Percentiles rank a stretch among this genome's conserved stretches.
Evolutionary conservation across 441 rosid genomes (phyloP).

Genomic region (Brassica hybrid): DNA sequence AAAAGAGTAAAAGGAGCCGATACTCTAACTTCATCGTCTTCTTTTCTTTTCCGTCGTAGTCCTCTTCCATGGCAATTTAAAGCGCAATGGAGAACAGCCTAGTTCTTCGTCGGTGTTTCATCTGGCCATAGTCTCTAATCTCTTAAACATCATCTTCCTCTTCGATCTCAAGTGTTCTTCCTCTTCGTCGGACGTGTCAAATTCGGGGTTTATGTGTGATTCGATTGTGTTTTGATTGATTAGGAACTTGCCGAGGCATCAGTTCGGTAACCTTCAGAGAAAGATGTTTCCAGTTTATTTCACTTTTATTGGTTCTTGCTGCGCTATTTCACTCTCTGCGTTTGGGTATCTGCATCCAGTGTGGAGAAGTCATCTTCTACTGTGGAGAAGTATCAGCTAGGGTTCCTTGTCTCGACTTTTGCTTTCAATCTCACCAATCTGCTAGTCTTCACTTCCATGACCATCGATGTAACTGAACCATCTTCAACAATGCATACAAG

Average conservation of each 20-base stretch:
- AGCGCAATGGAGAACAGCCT: too few relatives aligned
- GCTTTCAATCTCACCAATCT: conserved; percentile 84
- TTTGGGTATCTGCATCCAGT: conserved; percentile 80
- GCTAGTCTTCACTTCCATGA: conserved; percentile 87
- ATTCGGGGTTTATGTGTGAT: too few relatives aligned
- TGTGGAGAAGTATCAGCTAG: conserved; percentile 83
- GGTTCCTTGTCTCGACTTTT: conserved; percentile 73
- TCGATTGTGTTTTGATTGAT: too few relatives aligned
- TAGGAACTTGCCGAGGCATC: conserved; percentile 54
- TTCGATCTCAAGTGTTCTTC: too few relatives aligned
- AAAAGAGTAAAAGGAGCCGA: too few relatives aligned
- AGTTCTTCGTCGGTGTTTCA: too few relatives aligned
- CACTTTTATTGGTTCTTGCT: conserved; percentile 67
- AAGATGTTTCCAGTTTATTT: conserved; percentile 96
- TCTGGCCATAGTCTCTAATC: too few relatives aligned
- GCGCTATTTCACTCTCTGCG: conserved; percentile 65
- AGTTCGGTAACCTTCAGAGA: conserved; percentile 85
- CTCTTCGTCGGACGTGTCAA: too few relatives aligned
- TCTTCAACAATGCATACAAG: not conserved
- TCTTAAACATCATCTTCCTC: too few relatives aligned
- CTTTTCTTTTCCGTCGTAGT: too few relatives aligned
- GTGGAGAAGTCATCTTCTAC: conserved; percentile 76
- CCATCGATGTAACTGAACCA: conserved; percentile 61
- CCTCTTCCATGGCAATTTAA: too few relatives aligned
- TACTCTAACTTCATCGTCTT: too few relatives aligned